Percentiles rank a stretch among this genome's conserved stretches.
These are phyloP conservation scores for Iberis amara DNA, from an alignment of 441 rosid genomes.

Conservation along the genomic window DNA sequence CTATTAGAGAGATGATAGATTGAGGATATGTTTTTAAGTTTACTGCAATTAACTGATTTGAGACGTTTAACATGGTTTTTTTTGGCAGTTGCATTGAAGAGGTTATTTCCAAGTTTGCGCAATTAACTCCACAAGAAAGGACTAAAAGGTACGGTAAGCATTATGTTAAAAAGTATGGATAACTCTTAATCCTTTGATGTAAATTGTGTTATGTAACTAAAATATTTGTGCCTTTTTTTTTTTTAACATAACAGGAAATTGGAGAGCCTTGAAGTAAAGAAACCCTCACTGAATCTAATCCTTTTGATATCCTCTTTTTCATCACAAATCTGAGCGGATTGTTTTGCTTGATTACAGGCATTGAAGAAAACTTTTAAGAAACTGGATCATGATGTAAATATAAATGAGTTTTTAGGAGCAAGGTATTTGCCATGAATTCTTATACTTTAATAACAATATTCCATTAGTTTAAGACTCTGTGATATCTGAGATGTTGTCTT, in stretches of 20 bases:
- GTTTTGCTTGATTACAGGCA: constrained; percentile 34
- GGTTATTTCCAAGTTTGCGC: constrained; percentile 49
- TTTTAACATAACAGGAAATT: constrained; percentile 40
- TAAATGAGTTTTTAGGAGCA: constrained; percentile 50
- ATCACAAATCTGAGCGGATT: constrained; percentile 9
- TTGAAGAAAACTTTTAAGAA: constrained; percentile 57
- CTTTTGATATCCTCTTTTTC: constrained; percentile 1
- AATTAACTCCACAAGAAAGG: constrained; percentile 57
- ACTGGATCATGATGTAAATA: constrained; percentile 60
- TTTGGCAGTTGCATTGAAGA: constrained; percentile 43
- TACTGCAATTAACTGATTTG: not conserved
- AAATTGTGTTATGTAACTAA: constrained; percentile 20
- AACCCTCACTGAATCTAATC: not conserved
- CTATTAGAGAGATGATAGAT: no score
- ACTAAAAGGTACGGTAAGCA: constrained; percentile 51
- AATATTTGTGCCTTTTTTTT: not conserved
- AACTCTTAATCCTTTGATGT: constrained; percentile 14
- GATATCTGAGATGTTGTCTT: constrained; percentile 23
- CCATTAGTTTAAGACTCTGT: constrained; percentile 13
- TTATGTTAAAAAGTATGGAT: constrained; percentile 17
- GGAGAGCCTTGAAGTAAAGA: constrained; percentile 59
- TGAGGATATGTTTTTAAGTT: not conserved
- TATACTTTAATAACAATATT: not conserved
- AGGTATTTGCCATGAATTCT: constrained; percentile 34
- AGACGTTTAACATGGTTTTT: not conserved